These are phyloP conservation scores for Talaromyces sp. DNA, from an alignment of 2,329 filamentous ascomycete species.

Conservation along the genomic window DNA sequence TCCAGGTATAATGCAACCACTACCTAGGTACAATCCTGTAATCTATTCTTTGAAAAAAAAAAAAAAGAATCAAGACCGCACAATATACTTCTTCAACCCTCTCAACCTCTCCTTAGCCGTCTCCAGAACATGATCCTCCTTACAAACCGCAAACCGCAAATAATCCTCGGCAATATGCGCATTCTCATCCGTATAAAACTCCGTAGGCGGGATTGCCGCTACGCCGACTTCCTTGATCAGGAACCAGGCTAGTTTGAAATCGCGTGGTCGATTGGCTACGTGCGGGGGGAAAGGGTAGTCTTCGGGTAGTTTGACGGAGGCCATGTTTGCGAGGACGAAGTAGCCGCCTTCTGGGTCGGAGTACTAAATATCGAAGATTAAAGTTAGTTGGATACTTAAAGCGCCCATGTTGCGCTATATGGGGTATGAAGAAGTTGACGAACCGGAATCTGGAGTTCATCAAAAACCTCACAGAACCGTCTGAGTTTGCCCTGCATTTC, in stretches of 20 bases:
- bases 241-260: conserved; percentile 96
- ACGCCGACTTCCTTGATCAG: conserved; percentile 94
- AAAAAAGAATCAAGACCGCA: not conserved
- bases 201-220: conserved; percentile 90
- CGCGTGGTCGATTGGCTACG: conserved; percentile 76
- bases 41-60: not conserved
- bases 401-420: too few relatives aligned
- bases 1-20: not conserved
- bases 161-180: conserved; percentile 86
- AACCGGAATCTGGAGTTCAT: conserved; percentile 64
- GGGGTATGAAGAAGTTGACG: not conserved
- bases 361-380: conserved; percentile 51
- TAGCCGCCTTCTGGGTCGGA: conserved; percentile 94
- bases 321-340: conserved; percentile 92
- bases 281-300: conserved; percentile 86
- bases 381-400: too few relatives aligned
- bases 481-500: conserved; percentile 91
- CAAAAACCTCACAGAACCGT: conserved; percentile 76
- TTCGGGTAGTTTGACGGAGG: conserved; percentile 74
- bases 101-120: conserved; percentile 70
- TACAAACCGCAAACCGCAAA: conserved; percentile 92
- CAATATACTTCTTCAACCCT: conserved; percentile 67
- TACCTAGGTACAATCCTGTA: not conserved
- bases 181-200: conserved; percentile 88
- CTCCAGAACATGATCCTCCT: conserved; percentile 80